Conservation (phyloP, 176 grass and related monocot genomes). For the Rhynchospora pubera region DNA sequence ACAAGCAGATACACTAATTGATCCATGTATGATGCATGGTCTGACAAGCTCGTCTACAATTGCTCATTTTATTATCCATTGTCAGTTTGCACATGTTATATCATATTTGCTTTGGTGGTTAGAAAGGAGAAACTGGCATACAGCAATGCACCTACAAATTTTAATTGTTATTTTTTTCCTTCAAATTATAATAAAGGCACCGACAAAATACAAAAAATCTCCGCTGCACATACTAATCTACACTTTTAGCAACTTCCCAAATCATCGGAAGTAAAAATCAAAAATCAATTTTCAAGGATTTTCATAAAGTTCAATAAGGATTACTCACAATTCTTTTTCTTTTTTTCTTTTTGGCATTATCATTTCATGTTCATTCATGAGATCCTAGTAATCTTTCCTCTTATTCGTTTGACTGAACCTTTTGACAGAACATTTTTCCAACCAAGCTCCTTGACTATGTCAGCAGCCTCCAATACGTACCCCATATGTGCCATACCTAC, state of each 20-base stretch:
- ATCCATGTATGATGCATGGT: neutral
- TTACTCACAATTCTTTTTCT: neutral
- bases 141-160: neutral
- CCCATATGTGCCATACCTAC: conserved; percentile 12
- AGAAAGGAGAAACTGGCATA: neutral
- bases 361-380: neutral
- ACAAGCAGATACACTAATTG: neutral
- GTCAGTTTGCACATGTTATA: conserved; percentile 19
- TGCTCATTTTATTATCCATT: conserved; percentile 12
- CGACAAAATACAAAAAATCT: neutral
- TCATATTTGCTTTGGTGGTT: conserved; percentile 13
- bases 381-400: neutral
- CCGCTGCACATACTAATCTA: neutral
- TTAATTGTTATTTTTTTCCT: neutral
- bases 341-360: neutral
- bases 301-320: neutral
- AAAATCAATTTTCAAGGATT: neutral
- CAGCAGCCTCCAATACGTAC: neutral
- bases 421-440: neutral
- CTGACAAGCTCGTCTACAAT: neutral
- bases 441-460: conserved; percentile 8
- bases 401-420: neutral
- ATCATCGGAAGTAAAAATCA: neutral
- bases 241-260: neutral
- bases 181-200: neutral